Base-by-base conservation (phyloP, 2,329 filamentous ascomycete genomes). In the Clonostachys byssicola region DNA sequence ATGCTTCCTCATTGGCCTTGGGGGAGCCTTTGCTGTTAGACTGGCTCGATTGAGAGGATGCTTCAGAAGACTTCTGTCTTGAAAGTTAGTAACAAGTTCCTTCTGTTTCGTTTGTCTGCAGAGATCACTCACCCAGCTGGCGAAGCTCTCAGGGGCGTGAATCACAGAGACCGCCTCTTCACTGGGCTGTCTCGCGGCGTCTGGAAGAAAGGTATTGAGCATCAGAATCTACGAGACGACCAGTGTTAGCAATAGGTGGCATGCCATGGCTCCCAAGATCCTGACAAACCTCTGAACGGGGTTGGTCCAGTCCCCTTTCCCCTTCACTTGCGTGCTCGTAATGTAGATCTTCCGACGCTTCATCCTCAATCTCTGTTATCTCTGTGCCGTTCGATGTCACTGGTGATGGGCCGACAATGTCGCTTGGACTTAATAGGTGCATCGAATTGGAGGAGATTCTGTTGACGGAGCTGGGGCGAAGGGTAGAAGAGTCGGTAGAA, bases 141-240 rank as follows among this genome's bases (percentile, higher is more conserved):
- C 79, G 65, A 94, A 96, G 51, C 86, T 89, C 53, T 89, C 78
- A 0, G 92, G 91, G 14, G 89, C 89, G 73, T 96, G 92, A 55
- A 96, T 96, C 47, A 95, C 92, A 2, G 92, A 96, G 46, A 89
- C 79, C 20, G 90, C 86, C 55, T 92, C 89, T 54, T 95, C 89
- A 20, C 78, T 78, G 46, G 71, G 70, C 45, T 77, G 75, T 61
- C 83, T 71, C 63, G 85, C 58, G 49, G 75, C 70, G 40, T 81
- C 79, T 4, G 80, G 68, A 10, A 86, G 58, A 51, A 75, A 78
- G 5, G 82, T 86, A 45, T 69, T 72, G 14, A 83, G 65, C 70
- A 78, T 74, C 47, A 74, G 64, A n/a, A 42, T 33, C 36, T 44
- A 41, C 77, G 63, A 75, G 80, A 51, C 17, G 9, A 40, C 6